These are phyloP conservation scores for Arachnomyces sp. DNA, from an alignment of 2,329 filamentous ascomycete species.

Conservation along the genomic window DNA sequence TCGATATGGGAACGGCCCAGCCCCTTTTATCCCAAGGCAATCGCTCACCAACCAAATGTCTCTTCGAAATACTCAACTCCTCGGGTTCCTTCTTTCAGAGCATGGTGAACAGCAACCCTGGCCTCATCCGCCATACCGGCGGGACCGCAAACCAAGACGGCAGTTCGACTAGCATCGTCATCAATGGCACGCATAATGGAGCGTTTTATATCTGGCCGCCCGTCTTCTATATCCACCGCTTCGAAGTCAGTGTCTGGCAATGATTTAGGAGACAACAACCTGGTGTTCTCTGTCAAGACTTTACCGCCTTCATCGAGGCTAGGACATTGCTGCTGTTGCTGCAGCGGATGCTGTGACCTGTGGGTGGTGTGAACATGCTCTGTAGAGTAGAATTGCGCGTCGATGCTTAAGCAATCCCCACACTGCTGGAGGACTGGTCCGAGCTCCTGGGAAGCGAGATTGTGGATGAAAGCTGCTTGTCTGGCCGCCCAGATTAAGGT, in stretches of 20 bases:
- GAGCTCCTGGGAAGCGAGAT: conserved; percentile 13
- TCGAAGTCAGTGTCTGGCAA: neutral
- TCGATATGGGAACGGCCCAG: no score
- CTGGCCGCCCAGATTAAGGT: conserved; percentile 18
- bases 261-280: conserved; percentile 4
- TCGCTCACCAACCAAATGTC: conserved; percentile 30
- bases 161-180: conserved; percentile 18
- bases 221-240: conserved; percentile 20
- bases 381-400: conserved; percentile 12
- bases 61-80: conserved; percentile 40
- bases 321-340: no score
- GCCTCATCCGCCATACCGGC: conserved; percentile 37
- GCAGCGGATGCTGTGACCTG: no score
- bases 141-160: conserved; percentile 36
- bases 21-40: no score
- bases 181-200: conserved; percentile 18
- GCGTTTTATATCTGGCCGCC: conserved; percentile 26
- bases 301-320: neutral
- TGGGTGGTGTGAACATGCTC: neutral
- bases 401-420: conserved; percentile 8
- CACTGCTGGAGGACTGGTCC: conserved; percentile 2
- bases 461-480: conserved; percentile 16
- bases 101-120: conserved; percentile 28
- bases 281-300: conserved; percentile 7
- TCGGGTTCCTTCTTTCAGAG: conserved; percentile 19